phyloP scores from a whole-genome alignment of 768 basidiomycete genomes.

The Polyporus arcularius region DNA sequence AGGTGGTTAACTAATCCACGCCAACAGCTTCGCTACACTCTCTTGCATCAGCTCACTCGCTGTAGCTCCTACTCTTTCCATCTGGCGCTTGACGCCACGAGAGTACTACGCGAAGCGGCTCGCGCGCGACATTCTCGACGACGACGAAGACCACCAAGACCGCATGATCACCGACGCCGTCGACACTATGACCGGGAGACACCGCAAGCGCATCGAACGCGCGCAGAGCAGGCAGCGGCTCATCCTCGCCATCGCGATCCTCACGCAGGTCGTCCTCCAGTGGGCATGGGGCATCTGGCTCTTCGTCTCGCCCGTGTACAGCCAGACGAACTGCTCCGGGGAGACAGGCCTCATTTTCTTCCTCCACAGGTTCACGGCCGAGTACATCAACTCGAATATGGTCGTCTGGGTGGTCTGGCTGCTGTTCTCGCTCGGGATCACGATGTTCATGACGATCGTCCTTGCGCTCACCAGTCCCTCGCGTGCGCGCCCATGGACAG shows the following conservation, averaged over 20 bases:
- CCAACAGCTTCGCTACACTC: conserved; percentile 23
- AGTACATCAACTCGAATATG: conserved; percentile 22
- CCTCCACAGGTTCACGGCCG: conserved; percentile 14
- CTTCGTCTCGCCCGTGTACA: conserved; percentile 26
- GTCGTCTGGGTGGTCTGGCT: conserved; percentile 29
- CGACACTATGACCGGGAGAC: conserved; percentile 4
- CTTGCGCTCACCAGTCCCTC: conserved; percentile 23
- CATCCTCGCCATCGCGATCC: conserved; percentile 27
- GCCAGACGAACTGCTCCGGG: conserved; percentile 24
- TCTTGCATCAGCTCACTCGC: conserved; percentile 31
- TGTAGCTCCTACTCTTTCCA: conserved; percentile 27
- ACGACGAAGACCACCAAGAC: background rate
- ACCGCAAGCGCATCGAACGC: conserved; percentile 16
- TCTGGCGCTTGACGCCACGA: conserved; percentile 25
- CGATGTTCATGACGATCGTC: conserved; percentile 22
- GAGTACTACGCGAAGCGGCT: conserved; percentile 21
- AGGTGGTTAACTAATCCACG: background rate
- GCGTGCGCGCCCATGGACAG: conserved; percentile 3
- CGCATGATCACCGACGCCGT: conserved; percentile 1
- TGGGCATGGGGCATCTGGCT: conserved; percentile 31
- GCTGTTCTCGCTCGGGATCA: conserved; percentile 27
- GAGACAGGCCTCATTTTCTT: conserved; percentile 24
- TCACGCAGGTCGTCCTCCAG: conserved; percentile 29
- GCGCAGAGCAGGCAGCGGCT: conserved; percentile 23
- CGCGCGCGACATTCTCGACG: conserved; percentile 12